Conservation (phyloP, 371 early-diverging fungal species). For the Parasitella parasitica region DNA sequence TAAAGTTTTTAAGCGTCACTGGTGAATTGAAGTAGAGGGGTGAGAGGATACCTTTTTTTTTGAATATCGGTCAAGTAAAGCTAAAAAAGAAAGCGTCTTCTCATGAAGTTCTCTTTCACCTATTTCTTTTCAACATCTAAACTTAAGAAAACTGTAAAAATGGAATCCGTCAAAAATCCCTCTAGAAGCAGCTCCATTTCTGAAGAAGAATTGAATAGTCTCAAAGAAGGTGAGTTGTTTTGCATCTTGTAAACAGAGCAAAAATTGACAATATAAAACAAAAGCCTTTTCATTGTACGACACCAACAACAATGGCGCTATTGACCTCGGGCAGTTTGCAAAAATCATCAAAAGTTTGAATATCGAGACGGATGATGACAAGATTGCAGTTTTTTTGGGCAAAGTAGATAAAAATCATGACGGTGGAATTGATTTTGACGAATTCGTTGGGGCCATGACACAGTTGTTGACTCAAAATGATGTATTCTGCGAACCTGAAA, state of each 20-base stretch:
- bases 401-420: conserved; percentile 32
- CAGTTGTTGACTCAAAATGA: not conserved
- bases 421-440: conserved; percentile 63
- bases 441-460: conserved; percentile 70
- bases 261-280: not conserved
- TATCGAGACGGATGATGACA: conserved; percentile 7
- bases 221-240: conserved; percentile 16
- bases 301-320: conserved; percentile 19
- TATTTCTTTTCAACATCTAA: conserved; percentile 1
- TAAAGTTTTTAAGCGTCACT: too few species aligned
- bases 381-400: conserved; percentile 2
- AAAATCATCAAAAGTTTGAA: conserved; percentile 21
- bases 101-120: conserved; percentile 8
- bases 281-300: conserved; percentile 30
- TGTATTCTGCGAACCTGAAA: conserved; percentile 4
- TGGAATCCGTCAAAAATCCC: not conserved
- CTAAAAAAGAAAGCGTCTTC: not conserved
- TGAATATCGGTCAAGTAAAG: not conserved
- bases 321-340: conserved; percentile 13
- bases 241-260: not conserved
- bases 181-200: not conserved
- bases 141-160: not conserved
- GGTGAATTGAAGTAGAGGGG: too few species aligned
- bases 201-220: conserved; percentile 24
- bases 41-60: not conserved